Evolutionary conservation across 2,329 filamentous ascomycete genomes (phyloP).

Genomic region (Verticillium isaacii): DNA sequence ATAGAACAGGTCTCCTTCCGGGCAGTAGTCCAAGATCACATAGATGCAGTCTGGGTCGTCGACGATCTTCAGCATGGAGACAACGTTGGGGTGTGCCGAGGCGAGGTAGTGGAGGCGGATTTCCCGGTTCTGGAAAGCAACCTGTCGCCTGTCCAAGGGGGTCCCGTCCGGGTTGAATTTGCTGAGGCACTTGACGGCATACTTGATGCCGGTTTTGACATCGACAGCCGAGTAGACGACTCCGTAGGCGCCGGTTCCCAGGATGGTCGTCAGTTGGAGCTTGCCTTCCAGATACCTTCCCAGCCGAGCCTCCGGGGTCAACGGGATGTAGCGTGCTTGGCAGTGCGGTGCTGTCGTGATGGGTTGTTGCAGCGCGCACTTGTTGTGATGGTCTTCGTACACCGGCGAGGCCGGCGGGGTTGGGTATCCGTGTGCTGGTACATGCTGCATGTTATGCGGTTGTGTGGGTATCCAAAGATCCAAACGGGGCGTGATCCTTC

Average conservation of each 20-base stretch:
- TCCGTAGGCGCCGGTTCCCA: constrained; percentile 93
- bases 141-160: constrained; percentile 76
- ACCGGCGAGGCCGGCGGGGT: constrained; percentile 54
- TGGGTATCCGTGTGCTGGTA: constrained; percentile 51
- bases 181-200: constrained; percentile 96
- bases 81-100: constrained; percentile 86
- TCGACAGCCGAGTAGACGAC: constrained; percentile 91
- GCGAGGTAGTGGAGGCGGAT: constrained; percentile 88
- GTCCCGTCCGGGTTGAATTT: constrained; percentile 72
- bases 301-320: constrained; percentile 77
- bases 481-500: constrained; percentile 13
- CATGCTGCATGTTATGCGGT: constrained; percentile 54
- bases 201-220: constrained; percentile 73
- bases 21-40: constrained; percentile 94
- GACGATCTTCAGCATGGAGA: constrained; percentile 90
- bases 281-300: constrained; percentile 78
- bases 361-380: constrained; percentile 36
- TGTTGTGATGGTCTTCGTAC: constrained; percentile 36
- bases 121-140: constrained; percentile 87
- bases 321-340: constrained; percentile 46
- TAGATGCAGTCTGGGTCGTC: constrained; percentile 90
- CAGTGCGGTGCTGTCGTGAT: constrained; percentile 28
- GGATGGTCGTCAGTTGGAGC: constrained; percentile 76
- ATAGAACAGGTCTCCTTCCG: constrained; percentile 92
- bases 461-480: constrained; percentile 19